phyloP scores from a whole-genome alignment of 371 early-diverging fungal genomes.

The Mortierella sp. region DNA sequence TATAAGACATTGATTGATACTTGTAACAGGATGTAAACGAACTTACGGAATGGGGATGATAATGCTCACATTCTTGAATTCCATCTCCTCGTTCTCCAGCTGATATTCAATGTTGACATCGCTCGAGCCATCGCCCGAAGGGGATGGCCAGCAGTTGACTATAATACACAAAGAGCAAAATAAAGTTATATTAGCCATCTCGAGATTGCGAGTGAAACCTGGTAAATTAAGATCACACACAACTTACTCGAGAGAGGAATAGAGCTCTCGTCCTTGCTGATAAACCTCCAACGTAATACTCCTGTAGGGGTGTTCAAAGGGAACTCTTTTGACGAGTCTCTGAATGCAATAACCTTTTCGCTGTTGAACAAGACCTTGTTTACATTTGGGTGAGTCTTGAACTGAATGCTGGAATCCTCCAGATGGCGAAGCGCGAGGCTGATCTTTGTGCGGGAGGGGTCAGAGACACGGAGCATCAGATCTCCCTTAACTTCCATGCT shows the following conservation, averaged over 20 bases:
- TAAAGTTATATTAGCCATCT: background rate
- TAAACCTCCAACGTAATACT: conserved; percentile 90
- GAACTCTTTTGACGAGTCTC: conserved; percentile 86
- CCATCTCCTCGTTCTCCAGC: conserved; percentile 79
- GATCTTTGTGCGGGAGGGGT: conserved; percentile 70
- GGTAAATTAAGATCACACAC: background rate
- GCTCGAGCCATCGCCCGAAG: conserved; percentile 85
- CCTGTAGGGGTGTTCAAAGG: conserved; percentile 89
- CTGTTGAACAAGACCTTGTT: conserved; percentile 89
- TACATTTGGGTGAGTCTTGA: conserved; percentile 97
- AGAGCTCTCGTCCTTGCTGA: conserved; percentile 82
- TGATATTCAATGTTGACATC: conserved; percentile 97
- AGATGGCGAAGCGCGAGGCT: conserved; percentile 67
- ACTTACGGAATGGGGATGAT: conserved; percentile 91
- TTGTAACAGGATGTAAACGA: background rate
- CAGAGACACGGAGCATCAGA: conserved; percentile 81
- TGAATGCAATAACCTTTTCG: conserved; percentile 80
- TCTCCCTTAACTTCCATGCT: conserved; percentile 94
- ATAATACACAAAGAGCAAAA: background rate
- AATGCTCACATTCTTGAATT: conserved; percentile 88
- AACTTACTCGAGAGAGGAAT: conserved; percentile 87
- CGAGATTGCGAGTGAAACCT: background rate
- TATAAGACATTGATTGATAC: background rate
- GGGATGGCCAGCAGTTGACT: conserved; percentile 98
- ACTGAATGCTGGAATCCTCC: conserved; percentile 77